phyloP scores from a whole-genome alignment of 805 yeast species.

The Candida corydali region DNA sequence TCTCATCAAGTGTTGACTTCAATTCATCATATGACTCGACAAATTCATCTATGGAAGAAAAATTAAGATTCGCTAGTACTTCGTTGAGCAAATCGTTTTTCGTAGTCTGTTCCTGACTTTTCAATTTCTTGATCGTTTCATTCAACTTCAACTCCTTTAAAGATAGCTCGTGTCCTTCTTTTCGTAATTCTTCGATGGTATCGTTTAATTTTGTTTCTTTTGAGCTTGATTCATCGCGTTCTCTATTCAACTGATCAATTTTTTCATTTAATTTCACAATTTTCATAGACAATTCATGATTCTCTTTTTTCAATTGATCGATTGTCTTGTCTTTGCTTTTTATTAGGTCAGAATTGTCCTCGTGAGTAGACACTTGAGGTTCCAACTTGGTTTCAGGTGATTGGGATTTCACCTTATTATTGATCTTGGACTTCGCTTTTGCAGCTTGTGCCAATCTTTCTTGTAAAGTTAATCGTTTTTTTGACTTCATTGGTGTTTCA shows the following conservation, averaged over 20 bases:
- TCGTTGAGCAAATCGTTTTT: conserved; percentile 38
- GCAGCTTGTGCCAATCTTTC: conserved; percentile 86
- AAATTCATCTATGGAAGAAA: conserved; percentile 26
- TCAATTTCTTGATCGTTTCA: conserved; percentile 61
- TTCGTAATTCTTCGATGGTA: conserved; percentile 59
- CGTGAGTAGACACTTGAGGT: not conserved
- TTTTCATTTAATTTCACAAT: not conserved
- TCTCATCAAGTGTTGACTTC: conserved; percentile 19
- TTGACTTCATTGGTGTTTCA: conserved; percentile 8
- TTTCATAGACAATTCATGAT: not conserved
- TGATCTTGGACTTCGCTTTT: conserved; percentile 22
- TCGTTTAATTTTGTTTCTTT: conserved; percentile 50
- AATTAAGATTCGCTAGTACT: conserved; percentile 21
- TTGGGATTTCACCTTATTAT: not conserved
- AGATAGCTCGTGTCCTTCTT: conserved; percentile 73
- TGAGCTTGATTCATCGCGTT: conserved; percentile 16
- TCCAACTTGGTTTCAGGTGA: not conserved
- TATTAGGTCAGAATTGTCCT: no score
- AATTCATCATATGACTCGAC: conserved; percentile 17
- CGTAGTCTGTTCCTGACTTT: conserved; percentile 30
- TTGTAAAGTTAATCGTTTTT: conserved; percentile 63
- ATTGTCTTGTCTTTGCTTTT: not conserved
- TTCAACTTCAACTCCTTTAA: conserved; percentile 65
- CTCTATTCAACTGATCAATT: conserved; percentile 7
- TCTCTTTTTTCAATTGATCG: conserved; percentile 1